Base-by-base conservation (phyloP, 2,329 filamentous ascomycete genomes). In the Fusarium aywerte region DNA sequence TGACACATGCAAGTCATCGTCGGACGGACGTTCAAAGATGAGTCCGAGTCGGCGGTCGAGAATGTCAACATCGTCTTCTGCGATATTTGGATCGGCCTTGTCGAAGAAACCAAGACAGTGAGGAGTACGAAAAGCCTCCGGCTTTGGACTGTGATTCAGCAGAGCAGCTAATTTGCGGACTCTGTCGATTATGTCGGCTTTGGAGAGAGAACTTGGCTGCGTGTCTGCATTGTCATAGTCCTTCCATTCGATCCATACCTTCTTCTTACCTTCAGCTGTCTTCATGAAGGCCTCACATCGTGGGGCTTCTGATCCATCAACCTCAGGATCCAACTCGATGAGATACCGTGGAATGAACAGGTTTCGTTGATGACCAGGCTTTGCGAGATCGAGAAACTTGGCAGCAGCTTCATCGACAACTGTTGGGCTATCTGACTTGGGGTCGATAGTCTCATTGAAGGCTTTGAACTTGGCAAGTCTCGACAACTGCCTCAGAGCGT, bases 101-200 rank as follows among this genome's bases (percentile, higher is more conserved):
- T 84, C 78, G 42, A 84, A 84, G 70, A 82, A 85, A 7, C 83
- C 84, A 0, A 85, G 73, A 55, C 84, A 85, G 40, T 82, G 80
- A 4, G 83, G 83, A 5, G 82, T 82, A 15, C 82, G 74, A 61
- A 86, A 86, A 1, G 81, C 80, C 45, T 81, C 78, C 2, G 82
- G 82, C 45, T 84, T 84, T 3, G 82, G 80, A 7, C 73, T 77
- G 62, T 83, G 80, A 56, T 83, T 80, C 8, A 85, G 76, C 18
- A 85, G 71, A 6, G 79, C 78, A n/a, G 81, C 81, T 8, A 85
- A 76, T 62, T 82, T 82, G n/a, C 77, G 74, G 3, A 84, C 80
- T 21, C 82, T 73, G 31, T 82, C 78, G 21, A 82, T 68, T 40
- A 83, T 82, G 16, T 81, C 76, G 4, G 74, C 68, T 55, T 80